Evolutionary conservation across 345 rosid genomes (phyloP), one percentile per base, ranked within the genome.

Genomic region (Erodium maritimum): DNA sequence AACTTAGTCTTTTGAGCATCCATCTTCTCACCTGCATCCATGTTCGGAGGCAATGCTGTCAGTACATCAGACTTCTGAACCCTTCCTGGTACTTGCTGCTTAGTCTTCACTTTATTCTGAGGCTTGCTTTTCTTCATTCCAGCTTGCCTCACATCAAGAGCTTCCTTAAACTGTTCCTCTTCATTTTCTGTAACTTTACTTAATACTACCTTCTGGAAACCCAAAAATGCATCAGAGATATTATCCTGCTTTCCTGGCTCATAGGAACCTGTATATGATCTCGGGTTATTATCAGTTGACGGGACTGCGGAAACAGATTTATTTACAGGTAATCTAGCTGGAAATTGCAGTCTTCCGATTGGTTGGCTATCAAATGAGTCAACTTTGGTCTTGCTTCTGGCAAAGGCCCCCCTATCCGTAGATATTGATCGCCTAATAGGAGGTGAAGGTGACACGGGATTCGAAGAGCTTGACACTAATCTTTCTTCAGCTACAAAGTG

Each of bases 161-260:
- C 85, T 60, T 84, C 89, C 74, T 77, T 82, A 58, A 82, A 80
- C 55, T 80, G 91, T 60, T 88, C 93, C 50, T 93, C 99, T n/a
- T 89, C 91, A 1, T 69, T 73, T 48, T 85, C 95, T 7, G 82
- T 72, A 56, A 68, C 75, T 66, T 72, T 93, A 65, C 85, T 70
- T 54, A 66, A 54, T 63, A 77, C 71, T 45, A 76, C 65, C 78
- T 77, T 88, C 22, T 81, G 88, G 63, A 82, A 68, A 75, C 61
- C 78, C 57, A 68, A 66, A 34, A 77, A 64, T 74, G 81, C 61
- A 55, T 79, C 77, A 0, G 82, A 74, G 59, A 71, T 57, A 61
- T 70, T 80, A 21, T 80, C 85, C 52, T 75, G 82, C 67, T 74
- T 78, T 14, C 53, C 33, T 7, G 63, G 54, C 22, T 82, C 85